phyloP scores from a whole-genome alignment of 768 basidiomycete species.

The Serendipita sp. region DNA sequence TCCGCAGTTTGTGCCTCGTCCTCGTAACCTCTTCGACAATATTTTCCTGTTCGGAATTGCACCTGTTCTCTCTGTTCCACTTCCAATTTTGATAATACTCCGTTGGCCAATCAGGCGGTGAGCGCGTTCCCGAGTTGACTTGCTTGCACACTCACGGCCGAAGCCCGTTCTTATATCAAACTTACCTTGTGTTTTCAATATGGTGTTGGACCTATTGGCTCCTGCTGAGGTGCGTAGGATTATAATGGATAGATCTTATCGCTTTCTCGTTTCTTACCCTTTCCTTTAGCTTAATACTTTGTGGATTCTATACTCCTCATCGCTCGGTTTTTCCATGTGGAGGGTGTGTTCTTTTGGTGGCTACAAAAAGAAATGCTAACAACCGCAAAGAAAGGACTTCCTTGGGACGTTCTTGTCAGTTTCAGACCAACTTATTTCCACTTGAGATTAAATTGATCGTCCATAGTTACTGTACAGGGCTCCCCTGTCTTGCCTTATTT shows the following conservation, averaged over 20 bases:
- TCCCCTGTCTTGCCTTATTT: conserved; percentile 16
- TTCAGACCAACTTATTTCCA: not conserved
- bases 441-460: not conserved
- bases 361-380: not conserved
- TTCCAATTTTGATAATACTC: conserved; percentile 19
- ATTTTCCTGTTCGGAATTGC: conserved; percentile 46
- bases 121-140: conserved; percentile 28
- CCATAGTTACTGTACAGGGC: conserved; percentile 15
- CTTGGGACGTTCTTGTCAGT: conserved; percentile 11
- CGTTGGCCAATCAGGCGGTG: not conserved
- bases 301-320: not conserved
- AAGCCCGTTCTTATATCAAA: conserved; percentile 43
- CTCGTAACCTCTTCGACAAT: conserved; percentile 35
- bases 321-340: not conserved
- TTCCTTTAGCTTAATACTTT: not conserved
- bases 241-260: not conserved
- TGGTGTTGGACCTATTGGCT: conserved; percentile 35
- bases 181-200: conserved; percentile 36
- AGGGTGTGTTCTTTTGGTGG: not conserved
- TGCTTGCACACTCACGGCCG: conserved; percentile 57
- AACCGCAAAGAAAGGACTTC: conserved; percentile 14
- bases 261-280: not conserved
- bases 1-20: conserved; percentile 30
- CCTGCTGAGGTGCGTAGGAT: not conserved
- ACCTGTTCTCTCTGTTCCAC: conserved; percentile 42